Base-by-base conservation (phyloP, 495 filamentous ascomycete species). In the Penicillium coffeae region DNA sequence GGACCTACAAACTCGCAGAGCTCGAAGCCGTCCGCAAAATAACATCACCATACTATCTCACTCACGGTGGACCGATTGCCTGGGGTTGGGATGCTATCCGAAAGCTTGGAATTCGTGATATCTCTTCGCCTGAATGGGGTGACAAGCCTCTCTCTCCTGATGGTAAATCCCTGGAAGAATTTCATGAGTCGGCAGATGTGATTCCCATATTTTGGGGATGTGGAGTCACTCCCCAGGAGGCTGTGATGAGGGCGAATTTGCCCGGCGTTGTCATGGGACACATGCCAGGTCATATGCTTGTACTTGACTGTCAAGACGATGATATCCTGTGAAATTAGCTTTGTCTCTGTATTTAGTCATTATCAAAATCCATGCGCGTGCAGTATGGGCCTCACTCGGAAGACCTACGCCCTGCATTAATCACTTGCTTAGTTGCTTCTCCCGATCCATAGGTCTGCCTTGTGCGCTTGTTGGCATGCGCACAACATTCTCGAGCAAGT, bases 61-160 rank as follows among this genome's bases (percentile, higher is more conserved):
- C 75, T 14, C 79, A 81, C 48, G 78, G 78, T n/a, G 78, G 82
- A 60, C 78, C 80, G 0, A 64, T 83, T 19, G 78, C 73, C 8
- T 82, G 77, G 78, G 79, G 78, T 1, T 83, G 77, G 79, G 74
- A 78, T 3, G 76, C 68, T 1, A 56, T 72, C 10, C 52, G 58
- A 48, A 42, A 50, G 32, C 43, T 83, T 32, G 74, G 78, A 0
- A 74, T 83, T 37, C 30, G 48, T 20, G 68, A 78, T 58, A 63
- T 80, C 20, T 39, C 49, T 21, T 33, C n/a, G 10, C 75, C 74
- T 12, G 71, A 76, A 40, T 79, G 68, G 65, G 73, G 76, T 0
- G 62, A 74, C 34, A 52, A 41, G 9, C 71, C 70, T 13, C 37
- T 66, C 1, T 63, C 62, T 16, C 37, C 50, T 12, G 66, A 74